Evolutionary conservation across 2,329 filamentous ascomycete species (phyloP), one percentile per base, ranked within the genome.

Genomic region (Monosporascus sp.): DNA sequence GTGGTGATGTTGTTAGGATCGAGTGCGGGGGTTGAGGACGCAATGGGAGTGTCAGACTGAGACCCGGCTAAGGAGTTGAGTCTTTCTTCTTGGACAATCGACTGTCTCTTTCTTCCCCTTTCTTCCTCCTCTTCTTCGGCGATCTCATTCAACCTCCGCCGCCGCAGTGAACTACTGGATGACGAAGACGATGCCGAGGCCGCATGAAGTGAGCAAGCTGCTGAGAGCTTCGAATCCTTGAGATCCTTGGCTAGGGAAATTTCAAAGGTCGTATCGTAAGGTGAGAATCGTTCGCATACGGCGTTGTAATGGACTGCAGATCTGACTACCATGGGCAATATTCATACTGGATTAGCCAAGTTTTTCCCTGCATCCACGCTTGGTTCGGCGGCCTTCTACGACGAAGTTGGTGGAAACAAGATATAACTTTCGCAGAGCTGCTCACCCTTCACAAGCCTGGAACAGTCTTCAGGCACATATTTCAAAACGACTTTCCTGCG

Each of bases 401-500:
- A 14, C 31, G 11, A 35, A 14, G 31, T 35, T 11, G 31, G 31
- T 14, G 31, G 31, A 35, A 14, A 35, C 31, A 35, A 14, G 31
- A 35, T n/a, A 35, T 35, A 35, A 35, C 11, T 35, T 35, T 35
- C 9, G 31, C 31, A 35, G 31, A 35, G 31, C 31, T 53, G 70
- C 83, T 62, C 73, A 96, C 94, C 94, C 88, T 96, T 89, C 51
- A 99, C 78, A 52, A 99, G 77, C 64, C 94, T 83, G 58, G 94
- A 97, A 60, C 92, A 93, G 55, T 87, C 89, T 55, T 96, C 90
- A 1, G 93, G 94, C 57, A 96, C 81, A 70, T 94, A 96, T 74
- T 94, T 97, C 70, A 99, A 82, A 55, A 99, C 74, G 48, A 97
- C 88, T 72, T 91, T 97, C 67, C 91, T 85, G 67, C 92, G 85